Base-by-base conservation (phyloP, 2,329 filamentous ascomycete species). In the Phialophora verrucosa region DNA sequence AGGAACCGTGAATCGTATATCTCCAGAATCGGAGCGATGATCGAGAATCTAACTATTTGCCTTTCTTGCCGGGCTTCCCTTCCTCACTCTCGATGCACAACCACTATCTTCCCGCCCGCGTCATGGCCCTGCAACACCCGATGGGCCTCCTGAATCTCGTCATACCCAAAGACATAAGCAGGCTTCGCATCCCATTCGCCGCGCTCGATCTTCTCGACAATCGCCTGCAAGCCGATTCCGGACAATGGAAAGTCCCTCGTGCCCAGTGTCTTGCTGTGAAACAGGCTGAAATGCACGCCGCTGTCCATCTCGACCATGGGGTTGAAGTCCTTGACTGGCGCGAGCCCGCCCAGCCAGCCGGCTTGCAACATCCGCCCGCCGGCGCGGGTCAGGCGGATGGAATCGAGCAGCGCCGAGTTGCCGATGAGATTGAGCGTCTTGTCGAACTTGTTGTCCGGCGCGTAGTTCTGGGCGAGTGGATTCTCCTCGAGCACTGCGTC, bases 221-320 rank as follows among this genome's bases (percentile, higher is more conserved):
- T 80, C 4, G 76, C 74, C 47, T 75, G 74, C 35, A 82, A 66
- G 5, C 78, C 79, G n/a, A 82, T 74, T 23, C 71, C 73, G 0
- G 76, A 76, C 32, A 81, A 57, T 6, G 79, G 76, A 58, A 80
- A 81, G 17, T 75, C 78, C 0, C 69, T 66, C 1, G 60, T 74
- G 4, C 76, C 79, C 42, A 81, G 72, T 2, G 77, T 76, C 59
- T 76, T 77, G 64, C 79, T 81, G 5, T 77, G 75, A 69, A 82
- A 83, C 32, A 83, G 74, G 65, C 77, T 82, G 63, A 83, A 81
- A 65, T 82, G 80, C n/a, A 82, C 79, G 0, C 80, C 80, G 25
- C 75, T 74, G 17, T 76, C 75, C 80, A 83, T 83, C 71, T 82
- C 75, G 6, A 81, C 53, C 68, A 83, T 75, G 1, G 79, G 81